These are phyloP conservation scores for Excoecaria cochinchinensis DNA, from an alignment of 345 rosid genomes.

Conservation along the genomic window DNA sequence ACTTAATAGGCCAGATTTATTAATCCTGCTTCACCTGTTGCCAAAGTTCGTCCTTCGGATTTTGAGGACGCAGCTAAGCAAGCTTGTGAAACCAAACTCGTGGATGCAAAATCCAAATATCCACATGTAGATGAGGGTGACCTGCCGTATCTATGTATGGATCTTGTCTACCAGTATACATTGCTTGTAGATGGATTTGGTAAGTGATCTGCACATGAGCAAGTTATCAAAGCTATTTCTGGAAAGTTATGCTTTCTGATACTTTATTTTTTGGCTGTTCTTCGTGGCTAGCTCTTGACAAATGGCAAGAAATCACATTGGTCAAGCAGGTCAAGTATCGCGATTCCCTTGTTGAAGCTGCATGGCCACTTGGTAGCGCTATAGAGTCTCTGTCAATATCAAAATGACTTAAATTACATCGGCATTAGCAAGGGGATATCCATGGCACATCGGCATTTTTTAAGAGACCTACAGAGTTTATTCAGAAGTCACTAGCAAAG, in stretches of 20 bases:
- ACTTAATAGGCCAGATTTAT: slow-evolving; percentile 69
- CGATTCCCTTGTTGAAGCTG: slow-evolving; percentile 75
- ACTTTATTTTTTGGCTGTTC: not conserved
- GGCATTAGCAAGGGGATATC: not conserved
- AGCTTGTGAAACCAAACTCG: slow-evolving; percentile 75
- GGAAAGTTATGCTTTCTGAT: slow-evolving; percentile 8
- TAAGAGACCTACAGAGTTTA: not conserved
- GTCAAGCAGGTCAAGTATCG: slow-evolving; percentile 77
- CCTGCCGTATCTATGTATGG: slow-evolving; percentile 88
- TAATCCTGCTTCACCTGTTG: slow-evolving; percentile 59
- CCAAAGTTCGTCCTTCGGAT: slow-evolving; percentile 68
- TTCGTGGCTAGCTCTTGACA: slow-evolving; percentile 54
- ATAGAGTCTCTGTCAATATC: slow-evolving; percentile 77
- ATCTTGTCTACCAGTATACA: slow-evolving; percentile 79
- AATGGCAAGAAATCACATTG: slow-evolving; percentile 74
- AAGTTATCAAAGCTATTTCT: not conserved
- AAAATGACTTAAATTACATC: slow-evolving; percentile 1
- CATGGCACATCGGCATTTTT: not conserved
- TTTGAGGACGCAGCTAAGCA: slow-evolving; percentile 79
- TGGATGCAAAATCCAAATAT: slow-evolving; percentile 57
- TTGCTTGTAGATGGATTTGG: slow-evolving; percentile 91
- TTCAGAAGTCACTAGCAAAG: slow-evolving; percentile 9
- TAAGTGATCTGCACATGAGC: slow-evolving; percentile 25
- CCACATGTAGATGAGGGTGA: slow-evolving; percentile 46
- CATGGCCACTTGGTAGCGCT: slow-evolving; percentile 99